A percentile compares a stretch with the other conserved stretches of the same genome.
These are phyloP conservation scores for Alternaria gaisen DNA, from an alignment of 2,329 filamentous ascomycete genomes.

Conservation along the genomic window DNA sequence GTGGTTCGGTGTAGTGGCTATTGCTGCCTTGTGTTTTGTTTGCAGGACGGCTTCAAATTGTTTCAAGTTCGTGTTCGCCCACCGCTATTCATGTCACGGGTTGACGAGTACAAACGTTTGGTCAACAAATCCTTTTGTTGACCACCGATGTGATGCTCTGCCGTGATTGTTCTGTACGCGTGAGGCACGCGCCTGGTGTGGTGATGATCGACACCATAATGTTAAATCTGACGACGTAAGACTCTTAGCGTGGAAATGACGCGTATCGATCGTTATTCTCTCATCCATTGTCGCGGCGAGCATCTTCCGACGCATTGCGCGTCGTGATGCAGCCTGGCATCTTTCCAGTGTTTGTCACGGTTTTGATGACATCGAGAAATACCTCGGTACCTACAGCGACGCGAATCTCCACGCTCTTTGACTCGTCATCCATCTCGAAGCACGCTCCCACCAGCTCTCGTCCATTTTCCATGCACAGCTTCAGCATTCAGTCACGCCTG, in stretches of 20 bases:
- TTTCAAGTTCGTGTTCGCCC: not conserved
- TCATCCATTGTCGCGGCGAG: no score
- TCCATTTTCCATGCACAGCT: no score
- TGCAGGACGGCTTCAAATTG: not conserved
- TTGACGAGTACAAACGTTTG: not conserved
- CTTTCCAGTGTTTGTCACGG: not conserved
- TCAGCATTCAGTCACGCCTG: no score
- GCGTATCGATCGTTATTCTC: not conserved
- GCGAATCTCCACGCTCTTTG: no score
- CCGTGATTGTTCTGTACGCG: not conserved
- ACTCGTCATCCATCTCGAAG: no score
- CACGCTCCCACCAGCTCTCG: no score
- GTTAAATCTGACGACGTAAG: not conserved
- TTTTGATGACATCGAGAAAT: no score
- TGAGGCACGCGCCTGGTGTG: not conserved
- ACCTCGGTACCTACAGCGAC: no score
- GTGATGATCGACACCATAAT: not conserved
- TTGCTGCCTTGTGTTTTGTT: not conserved
- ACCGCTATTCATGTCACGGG: not conserved
- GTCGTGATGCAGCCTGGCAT: not conserved
- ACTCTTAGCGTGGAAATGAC: not conserved
- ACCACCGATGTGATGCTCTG: not conserved
- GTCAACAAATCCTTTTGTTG: no score
- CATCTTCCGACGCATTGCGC: not conserved
- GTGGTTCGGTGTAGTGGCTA: not conserved